These are phyloP conservation scores for Musa balbisiana DNA, from an alignment of 202 grass and related monocot species.

Conservation along the genomic window DNA sequence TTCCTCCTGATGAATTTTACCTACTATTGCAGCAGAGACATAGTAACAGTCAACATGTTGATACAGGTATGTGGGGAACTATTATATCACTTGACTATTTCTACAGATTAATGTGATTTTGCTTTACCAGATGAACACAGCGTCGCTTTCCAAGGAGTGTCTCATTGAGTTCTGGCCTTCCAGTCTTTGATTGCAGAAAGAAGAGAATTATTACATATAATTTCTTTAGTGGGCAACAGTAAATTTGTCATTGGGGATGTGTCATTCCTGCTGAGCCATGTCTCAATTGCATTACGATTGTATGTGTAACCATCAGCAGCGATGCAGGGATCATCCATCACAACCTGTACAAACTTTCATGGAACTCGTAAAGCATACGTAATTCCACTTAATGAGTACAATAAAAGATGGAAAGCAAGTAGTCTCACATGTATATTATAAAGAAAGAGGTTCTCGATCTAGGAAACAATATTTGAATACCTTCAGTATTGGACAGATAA, in stretches of 20 bases:
- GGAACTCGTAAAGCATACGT: background rate
- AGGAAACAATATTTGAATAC: slow-evolving; percentile 13
- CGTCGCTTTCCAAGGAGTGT: too few species aligned
- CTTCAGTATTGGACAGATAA: slow-evolving; percentile 86
- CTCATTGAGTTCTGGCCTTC: slow-evolving; percentile 31
- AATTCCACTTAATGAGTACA: too few species aligned
- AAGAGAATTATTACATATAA: slow-evolving; percentile 78
- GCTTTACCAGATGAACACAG: too few species aligned
- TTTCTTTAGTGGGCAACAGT: slow-evolving; percentile 37
- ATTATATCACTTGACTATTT: too few species aligned
- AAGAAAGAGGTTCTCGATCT: background rate
- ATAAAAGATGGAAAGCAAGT: too few species aligned
- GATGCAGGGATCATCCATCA: slow-evolving; percentile 73
- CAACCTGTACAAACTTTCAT: slow-evolving; percentile 30
- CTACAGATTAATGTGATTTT: too few species aligned
- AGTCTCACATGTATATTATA: too few species aligned
- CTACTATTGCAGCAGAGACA: too few species aligned
- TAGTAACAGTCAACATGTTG: too few species aligned
- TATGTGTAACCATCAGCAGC: slow-evolving; percentile 94
- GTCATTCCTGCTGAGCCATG: slow-evolving; percentile 62
- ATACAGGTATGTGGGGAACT: too few species aligned
- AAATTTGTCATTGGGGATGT: slow-evolving; percentile 84
- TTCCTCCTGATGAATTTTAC: too few species aligned
- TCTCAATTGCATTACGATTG: slow-evolving; percentile 62
- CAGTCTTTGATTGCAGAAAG: slow-evolving; percentile 87